phyloP scores from a whole-genome alignment of 176 grass and related monocot genomes.

The Oryza glaberrima region DNA sequence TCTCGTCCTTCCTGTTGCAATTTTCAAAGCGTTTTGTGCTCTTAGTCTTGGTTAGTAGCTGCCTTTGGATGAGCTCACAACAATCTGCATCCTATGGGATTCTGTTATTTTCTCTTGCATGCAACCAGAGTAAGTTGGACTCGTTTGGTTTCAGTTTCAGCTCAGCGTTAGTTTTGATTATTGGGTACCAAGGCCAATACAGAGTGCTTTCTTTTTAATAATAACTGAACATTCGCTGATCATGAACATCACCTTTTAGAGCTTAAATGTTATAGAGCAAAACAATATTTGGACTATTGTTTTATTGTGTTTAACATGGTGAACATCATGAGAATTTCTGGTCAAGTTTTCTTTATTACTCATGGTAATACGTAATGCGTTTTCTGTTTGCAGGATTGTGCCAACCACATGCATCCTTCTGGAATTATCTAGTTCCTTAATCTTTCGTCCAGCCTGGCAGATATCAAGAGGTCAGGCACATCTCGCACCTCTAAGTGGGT shows the following conservation, averaged over 20 bases:
- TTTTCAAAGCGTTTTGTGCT: not conserved
- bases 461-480: slow-evolving; percentile 48
- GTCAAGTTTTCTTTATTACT: not conserved
- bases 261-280: not conserved
- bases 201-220: not conserved
- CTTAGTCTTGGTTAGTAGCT: not conserved
- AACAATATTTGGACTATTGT: not conserved
- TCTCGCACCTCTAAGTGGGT: slow-evolving; percentile 79
- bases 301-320: not conserved
- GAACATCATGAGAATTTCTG: not conserved
- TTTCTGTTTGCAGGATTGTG: slow-evolving; percentile 37
- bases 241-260: not conserved
- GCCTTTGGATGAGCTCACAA: not conserved
- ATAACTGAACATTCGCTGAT: not conserved
- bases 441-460: slow-evolving; percentile 63
- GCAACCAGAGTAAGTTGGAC: not conserved
- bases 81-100: not conserved
- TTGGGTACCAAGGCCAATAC: not conserved
- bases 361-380: not conserved
- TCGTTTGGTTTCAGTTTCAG: not conserved
- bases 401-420: slow-evolving; percentile 31
- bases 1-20: not conserved
- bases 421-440: slow-evolving; percentile 56
- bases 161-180: not conserved
- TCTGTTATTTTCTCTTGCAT: not conserved